Conservation (phyloP, 1,284 basidiomycete species). For the Phylloboletellus chloephorus region DNA sequence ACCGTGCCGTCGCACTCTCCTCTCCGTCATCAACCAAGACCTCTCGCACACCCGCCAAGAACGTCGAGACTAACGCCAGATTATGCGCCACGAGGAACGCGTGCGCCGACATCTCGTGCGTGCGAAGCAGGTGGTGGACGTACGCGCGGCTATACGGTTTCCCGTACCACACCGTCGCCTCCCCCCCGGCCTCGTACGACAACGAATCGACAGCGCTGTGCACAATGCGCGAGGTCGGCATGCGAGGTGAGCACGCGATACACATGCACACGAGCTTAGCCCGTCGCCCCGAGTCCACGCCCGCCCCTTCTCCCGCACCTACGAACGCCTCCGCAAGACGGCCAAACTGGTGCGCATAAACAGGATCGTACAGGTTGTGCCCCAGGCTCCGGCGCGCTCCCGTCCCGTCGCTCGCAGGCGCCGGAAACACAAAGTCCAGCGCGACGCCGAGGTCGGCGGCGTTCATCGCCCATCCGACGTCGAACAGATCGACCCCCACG, state of each 20-base stretch:
- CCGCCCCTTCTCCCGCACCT: conserved; percentile 24
- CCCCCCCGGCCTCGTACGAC: conserved; percentile 4
- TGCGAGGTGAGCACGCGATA: conserved; percentile 55
- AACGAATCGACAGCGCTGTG: conserved; percentile 48
- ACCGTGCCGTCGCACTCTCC: conserved; percentile 23
- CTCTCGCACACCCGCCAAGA: conserved; percentile 53
- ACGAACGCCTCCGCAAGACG: conserved; percentile 42
- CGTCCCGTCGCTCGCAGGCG: conserved; percentile 16
- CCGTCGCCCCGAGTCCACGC: background rate
- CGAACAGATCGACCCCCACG: conserved; percentile 71
- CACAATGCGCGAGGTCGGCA: conserved; percentile 35
- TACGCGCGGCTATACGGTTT: conserved; percentile 62
- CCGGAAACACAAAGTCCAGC: conserved; percentile 72
- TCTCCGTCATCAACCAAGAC: conserved; percentile 30
- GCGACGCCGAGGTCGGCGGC: conserved; percentile 65
- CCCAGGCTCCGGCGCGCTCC: conserved; percentile 46
- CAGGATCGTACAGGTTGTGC: conserved; percentile 61
- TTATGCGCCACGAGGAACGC: conserved; percentile 71
- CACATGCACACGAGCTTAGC: conserved; percentile 51
- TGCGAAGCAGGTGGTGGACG: conserved; percentile 74
- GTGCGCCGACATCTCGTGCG: conserved; percentile 83
- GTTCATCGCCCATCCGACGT: conserved; percentile 62
- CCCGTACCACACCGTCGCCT: conserved; percentile 11
- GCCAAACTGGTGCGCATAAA: conserved; percentile 57
- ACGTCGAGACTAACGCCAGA: conserved; percentile 55